phyloP scores from a whole-genome alignment of 345 rosid genomes.

The Bruguiera sexangula region DNA sequence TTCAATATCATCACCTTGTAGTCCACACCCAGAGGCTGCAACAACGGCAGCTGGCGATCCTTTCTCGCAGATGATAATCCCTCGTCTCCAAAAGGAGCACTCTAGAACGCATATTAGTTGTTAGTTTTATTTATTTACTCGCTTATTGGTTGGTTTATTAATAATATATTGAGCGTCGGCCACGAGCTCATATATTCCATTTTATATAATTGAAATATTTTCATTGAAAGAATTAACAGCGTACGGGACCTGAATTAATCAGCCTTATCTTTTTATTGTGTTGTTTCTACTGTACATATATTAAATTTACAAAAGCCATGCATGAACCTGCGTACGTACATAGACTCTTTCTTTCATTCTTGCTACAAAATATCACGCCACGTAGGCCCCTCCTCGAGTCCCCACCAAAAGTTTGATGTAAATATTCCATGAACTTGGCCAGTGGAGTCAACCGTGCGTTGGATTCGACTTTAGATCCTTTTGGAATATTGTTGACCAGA shows the following conservation, averaged over 20 bases:
- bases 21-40: no score
- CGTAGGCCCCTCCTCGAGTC: background rate
- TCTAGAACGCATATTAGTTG: no score
- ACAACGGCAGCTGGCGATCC: no score
- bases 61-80: no score
- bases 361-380: background rate
- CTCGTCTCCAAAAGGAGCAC: no score
- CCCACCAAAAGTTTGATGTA: background rate
- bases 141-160: no score
- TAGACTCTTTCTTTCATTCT: background rate
- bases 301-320: slow-evolving; percentile 17
- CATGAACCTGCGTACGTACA: slow-evolving; percentile 30
- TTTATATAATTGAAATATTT: no score
- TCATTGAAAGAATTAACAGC: background rate
- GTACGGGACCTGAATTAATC: background rate
- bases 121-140: no score
- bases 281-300: no score
- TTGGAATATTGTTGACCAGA: slow-evolving; percentile 15
- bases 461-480: slow-evolving; percentile 31
- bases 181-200: no score
- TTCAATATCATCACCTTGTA: no score
- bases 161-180: no score
- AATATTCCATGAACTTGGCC: slow-evolving; percentile 12
- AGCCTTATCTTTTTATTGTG: background rate
- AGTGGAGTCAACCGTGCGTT: background rate